phyloP scores from a whole-genome alignment of 805 yeast genomes.

The Peterozyma xylosa region DNA sequence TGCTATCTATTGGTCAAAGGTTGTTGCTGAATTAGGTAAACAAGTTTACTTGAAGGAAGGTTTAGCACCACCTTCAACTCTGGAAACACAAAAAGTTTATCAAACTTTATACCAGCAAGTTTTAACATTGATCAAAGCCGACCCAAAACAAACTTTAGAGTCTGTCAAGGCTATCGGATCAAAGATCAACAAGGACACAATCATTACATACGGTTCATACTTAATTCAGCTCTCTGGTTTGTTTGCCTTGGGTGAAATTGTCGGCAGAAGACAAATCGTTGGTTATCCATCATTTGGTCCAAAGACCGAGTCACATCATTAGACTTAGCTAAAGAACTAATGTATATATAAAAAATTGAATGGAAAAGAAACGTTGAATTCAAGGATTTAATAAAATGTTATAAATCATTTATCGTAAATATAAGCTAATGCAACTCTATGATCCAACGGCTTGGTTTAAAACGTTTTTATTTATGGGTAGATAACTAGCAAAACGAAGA shows the following conservation, averaged over 20 bases:
- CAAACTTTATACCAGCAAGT: conserved; percentile 39
- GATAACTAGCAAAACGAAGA: too few relatives aligned
- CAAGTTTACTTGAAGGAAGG: conserved; percentile 88
- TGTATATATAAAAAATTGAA: not conserved
- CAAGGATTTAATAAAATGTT: not conserved
- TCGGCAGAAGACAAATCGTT: conserved; percentile 91
- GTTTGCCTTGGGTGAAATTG: conserved; percentile 90
- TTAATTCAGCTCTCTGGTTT: conserved; percentile 83
- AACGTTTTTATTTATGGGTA: not conserved
- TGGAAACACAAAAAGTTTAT: conserved; percentile 74
- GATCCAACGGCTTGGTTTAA: too few relatives aligned
- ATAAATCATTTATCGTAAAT: too few relatives aligned
- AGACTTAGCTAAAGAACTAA: not conserved
- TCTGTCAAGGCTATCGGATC: conserved; percentile 35
- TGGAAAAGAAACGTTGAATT: not conserved
- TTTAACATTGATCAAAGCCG: conserved; percentile 30
- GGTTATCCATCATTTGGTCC: conserved; percentile 73
- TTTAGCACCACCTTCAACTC: conserved; percentile 79
- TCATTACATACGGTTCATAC: conserved; percentile 62
- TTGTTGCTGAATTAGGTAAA: conserved; percentile 47
- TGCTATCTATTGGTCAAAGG: conserved; percentile 74
- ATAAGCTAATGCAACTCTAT: not conserved
- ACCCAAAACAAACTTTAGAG: conserved; percentile 54
- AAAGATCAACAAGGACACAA: conserved; percentile 40
- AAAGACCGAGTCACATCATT: conserved; percentile 27